Evolutionary conservation across 2,329 filamentous ascomycete genomes (phyloP), one percentile per base, ranked within the genome.

Genomic region (Fusarium metavorans): DNA sequence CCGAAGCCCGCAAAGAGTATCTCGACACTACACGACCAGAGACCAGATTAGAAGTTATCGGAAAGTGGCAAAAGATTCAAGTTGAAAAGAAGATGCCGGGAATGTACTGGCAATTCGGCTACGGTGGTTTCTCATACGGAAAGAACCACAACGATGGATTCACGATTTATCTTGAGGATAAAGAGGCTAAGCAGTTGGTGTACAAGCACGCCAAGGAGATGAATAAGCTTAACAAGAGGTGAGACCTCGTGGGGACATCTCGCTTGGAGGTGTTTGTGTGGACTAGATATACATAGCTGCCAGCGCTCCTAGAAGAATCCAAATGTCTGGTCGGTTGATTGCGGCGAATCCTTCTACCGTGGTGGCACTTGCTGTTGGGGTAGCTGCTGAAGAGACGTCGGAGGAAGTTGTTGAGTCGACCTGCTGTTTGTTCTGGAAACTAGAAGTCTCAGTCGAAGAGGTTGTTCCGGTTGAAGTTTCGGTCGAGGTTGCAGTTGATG

Each of bases 101-200:
- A 71, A 83, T 89, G 85, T 90, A 85, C 79, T 90, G 88, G 88
- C 88, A 90, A 77, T 89, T 83, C 73, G 88, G 88, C 0, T 90
- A 82, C 76, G 85, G 83, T 16, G 82, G 82, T 1, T 89, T 85
- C 71, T 88, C 87, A 7, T 89, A 87, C 63, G 88, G 88, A 2
- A 83, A 84, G 30, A 90, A 90, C 76, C 81, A 90, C 64, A 81
- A 90, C 56, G 88, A 90, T 68, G 88, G 88, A 0, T 90, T 90
- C 75, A 90, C 88, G 5, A 88, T 90, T 66, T 90, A 84, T 74
- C 71, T 89, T 43, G 88, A 90, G 23, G 84, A 87, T 27, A 81
- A 82, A 4, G 84, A 89, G 77, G 86, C 86, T 0, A 77, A 84
- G 74, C 66, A 78, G 18, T 73, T 88, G 32, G 82, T 87, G 5